phyloP scores from a whole-genome alignment of 305 asterid genomes.

The Solanum hybrid region DNA sequence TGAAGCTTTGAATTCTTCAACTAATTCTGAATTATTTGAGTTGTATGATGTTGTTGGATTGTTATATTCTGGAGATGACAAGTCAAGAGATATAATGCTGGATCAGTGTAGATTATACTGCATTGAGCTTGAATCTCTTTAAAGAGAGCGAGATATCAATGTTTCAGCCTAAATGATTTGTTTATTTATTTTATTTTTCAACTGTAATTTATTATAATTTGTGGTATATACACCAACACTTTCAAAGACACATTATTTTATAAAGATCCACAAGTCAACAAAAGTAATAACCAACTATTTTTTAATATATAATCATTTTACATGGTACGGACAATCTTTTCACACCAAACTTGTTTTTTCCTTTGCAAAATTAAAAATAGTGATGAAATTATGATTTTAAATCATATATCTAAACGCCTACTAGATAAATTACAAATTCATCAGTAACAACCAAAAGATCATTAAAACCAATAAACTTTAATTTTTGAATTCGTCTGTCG shows the following conservation, averaged over 20 bases:
- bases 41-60: not conserved
- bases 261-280: not conserved
- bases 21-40: no score
- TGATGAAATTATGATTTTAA: not conserved
- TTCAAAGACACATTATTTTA: not conserved
- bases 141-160: not conserved
- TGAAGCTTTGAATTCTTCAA: not conserved
- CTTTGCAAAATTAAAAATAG: not conserved
- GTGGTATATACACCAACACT: not conserved
- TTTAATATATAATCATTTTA: no score
- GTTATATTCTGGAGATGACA: no score
- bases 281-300: not conserved
- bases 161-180: not conserved
- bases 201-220: no score
- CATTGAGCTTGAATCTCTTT: not conserved
- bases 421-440: not conserved
- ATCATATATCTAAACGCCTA: not conserved
- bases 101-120: no score
- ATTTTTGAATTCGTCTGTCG: not conserved
- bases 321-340: accelerated
- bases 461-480: not conserved
- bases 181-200: not conserved
- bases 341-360: not conserved
- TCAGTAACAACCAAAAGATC: not conserved
- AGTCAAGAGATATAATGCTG: no score